phyloP scores from a whole-genome alignment of 1,284 basidiomycete species.

The Leccinum pachyderme region DNA sequence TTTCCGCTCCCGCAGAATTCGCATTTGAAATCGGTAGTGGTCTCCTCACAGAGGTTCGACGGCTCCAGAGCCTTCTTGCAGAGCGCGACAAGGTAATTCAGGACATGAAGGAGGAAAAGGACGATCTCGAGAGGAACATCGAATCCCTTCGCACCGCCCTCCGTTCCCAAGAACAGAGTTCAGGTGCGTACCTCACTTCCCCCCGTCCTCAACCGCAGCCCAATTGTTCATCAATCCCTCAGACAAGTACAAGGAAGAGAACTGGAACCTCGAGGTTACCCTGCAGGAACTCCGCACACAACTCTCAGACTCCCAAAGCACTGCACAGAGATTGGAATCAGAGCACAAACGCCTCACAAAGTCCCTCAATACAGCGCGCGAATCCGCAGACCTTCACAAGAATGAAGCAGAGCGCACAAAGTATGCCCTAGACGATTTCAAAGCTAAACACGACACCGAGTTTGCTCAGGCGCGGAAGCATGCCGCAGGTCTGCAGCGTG shows the following conservation, averaged over 20 bases:
- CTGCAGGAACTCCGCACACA: slow-evolving; percentile 84
- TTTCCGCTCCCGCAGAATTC: slow-evolving; percentile 61
- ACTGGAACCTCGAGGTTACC: slow-evolving; percentile 96
- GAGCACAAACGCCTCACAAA: slow-evolving; percentile 84
- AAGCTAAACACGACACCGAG: slow-evolving; percentile 90
- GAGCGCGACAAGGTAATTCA: slow-evolving; percentile 88
- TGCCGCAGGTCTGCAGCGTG: slow-evolving; percentile 83
- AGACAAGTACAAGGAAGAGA: slow-evolving; percentile 94
- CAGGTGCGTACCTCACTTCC: slow-evolving; percentile 49
- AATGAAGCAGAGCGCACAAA: slow-evolving; percentile 80
- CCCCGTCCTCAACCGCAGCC: background rate
- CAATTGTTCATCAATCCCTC: slow-evolving; percentile 4
- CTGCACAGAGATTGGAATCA: slow-evolving; percentile 69
- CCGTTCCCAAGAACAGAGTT: slow-evolving; percentile 72
- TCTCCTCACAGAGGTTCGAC: slow-evolving; percentile 82
- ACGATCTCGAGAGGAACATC: slow-evolving; percentile 73
- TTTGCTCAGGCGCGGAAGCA: slow-evolving; percentile 87
- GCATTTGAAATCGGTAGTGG: slow-evolving; percentile 95
- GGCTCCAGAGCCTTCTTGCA: slow-evolving; percentile 82
- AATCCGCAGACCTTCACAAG: slow-evolving; percentile 82
- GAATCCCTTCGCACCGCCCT: slow-evolving; percentile 71
- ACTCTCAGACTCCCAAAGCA: slow-evolving; percentile 64
- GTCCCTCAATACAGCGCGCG: slow-evolving; percentile 70
- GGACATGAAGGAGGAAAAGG: slow-evolving; percentile 85
- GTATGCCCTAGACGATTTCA: slow-evolving; percentile 68